These are phyloP conservation scores for Clavaria fumosa DNA, from an alignment of 768 basidiomycete genomes.

Conservation along the genomic window DNA sequence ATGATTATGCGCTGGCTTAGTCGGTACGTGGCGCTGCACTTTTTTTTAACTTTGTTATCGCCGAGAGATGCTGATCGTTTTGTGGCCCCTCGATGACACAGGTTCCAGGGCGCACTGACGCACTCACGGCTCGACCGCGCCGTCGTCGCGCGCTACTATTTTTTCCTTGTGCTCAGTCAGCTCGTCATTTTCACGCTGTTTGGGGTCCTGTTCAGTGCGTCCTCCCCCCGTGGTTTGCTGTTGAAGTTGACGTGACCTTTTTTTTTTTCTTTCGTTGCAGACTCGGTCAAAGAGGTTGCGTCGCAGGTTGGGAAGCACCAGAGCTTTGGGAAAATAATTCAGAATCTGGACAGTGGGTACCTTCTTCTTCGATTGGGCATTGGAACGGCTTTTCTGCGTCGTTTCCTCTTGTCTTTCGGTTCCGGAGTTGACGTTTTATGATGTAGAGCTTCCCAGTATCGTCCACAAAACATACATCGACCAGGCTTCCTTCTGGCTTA, in stretches of 20 bases:
- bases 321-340: slow-evolving; percentile 31
- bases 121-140: slow-evolving; percentile 76
- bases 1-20: slow-evolving; percentile 84
- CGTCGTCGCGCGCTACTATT: slow-evolving; percentile 84
- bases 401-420: too few species aligned
- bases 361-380: not conserved
- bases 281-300: slow-evolving; percentile 30
- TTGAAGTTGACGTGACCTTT: slow-evolving; percentile 3
- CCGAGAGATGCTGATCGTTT: too few species aligned
- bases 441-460: slow-evolving; percentile 42
- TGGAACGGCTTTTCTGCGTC: too few species aligned
- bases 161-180: slow-evolving; percentile 89
- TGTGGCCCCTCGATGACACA: too few species aligned
- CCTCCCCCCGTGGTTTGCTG: not conserved
- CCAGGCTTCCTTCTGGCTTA: slow-evolving; percentile 86
- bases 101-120: slow-evolving; percentile 47
- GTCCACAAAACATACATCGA: slow-evolving; percentile 85
- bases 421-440: not conserved
- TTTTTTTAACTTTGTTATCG: too few species aligned
- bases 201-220: slow-evolving; percentile 74
- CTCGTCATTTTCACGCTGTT: slow-evolving; percentile 89
- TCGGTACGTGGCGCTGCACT: too few species aligned
- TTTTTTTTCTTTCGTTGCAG: too few species aligned
- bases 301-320: slow-evolving; percentile 26
- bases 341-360: slow-evolving; percentile 30